Evolutionary conservation across 257 asterid species (phyloP), one percentile per base, ranked within the genome.

Genomic region (Nicotiana knightiana): DNA sequence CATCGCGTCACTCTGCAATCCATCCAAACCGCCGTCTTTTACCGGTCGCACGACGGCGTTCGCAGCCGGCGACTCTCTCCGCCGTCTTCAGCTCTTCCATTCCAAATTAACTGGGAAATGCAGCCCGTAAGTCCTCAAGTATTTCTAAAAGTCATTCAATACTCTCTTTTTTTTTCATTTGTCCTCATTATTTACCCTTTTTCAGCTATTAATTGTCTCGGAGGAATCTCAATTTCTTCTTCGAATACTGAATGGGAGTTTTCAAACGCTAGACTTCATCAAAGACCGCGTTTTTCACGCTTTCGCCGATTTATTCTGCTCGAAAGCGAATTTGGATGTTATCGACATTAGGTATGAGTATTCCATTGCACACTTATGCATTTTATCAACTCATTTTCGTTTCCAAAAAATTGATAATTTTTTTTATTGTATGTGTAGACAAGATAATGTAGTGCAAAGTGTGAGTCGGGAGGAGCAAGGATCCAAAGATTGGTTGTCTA

Each of bases 151-250:
- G 15, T 13, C 70, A 28, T 64, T 64, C n/a, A 28, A 30, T 16
- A 28, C 6, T 64, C 21, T 33, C 33, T 6, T 66, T 64, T 64
- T 12, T 13, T 2, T 1, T 2, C 51, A 33, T 67, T 65, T 59
- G 9, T 33, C 4, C 7, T 67, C 26, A 32, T 9, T 68, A 2
- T 33, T 70, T 58, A 1, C 18, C 6, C 21, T 17, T 62, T 16
- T 57, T 37, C 90, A 93, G 93, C 82, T 89, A 51, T 68, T 89
- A 77, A 81, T 90, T 13, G 89, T 94, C 9, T 73, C 89, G 18
- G 96, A 89, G 81, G 94, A 92, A 85, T 88, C 97, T 33, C 84
- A 85, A 83, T 37, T 92, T 80, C 85, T 93, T 67, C 79, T 90
- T 77, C 90, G 97, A 46, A 82, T 91, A 37, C 51, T 91, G 63